phyloP scores from a whole-genome alignment of 1,139 yeast genomes.

The Suhomyces terraborum region DNA sequence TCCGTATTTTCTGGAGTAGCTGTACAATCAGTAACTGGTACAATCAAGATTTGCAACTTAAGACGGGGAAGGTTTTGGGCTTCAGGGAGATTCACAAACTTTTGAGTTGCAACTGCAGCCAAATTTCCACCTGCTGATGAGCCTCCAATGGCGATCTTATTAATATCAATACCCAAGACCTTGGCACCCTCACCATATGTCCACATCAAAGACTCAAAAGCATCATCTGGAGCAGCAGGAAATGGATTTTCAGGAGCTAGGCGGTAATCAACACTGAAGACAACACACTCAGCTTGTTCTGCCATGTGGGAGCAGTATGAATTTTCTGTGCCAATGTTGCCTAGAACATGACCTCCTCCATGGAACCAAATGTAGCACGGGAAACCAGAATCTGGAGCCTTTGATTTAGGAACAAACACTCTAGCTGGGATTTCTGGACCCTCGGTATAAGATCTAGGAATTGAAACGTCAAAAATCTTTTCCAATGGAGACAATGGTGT shows the following conservation, averaged over 20 bases:
- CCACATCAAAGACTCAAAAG: constrained; percentile 37
- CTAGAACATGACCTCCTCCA: constrained; percentile 56
- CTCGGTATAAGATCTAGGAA: constrained; percentile 37
- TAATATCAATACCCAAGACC: constrained; percentile 31
- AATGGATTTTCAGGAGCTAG: constrained; percentile 49
- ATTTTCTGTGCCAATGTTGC: constrained; percentile 47
- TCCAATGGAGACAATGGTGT: constrained; percentile 31
- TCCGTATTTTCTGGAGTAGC: constrained; percentile 39
- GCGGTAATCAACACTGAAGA: constrained; percentile 40
- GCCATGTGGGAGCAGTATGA: constrained; percentile 47
- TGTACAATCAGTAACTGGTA: constrained; percentile 53
- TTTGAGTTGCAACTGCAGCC: constrained; percentile 45
- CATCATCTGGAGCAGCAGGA: constrained; percentile 52
- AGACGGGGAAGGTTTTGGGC: constrained; percentile 36
- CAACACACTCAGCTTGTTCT: constrained; percentile 37
- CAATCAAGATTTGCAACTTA: constrained; percentile 44
- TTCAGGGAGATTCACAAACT: constrained; percentile 30
- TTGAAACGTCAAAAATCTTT: constrained; percentile 33
- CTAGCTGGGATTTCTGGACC: constrained; percentile 38
- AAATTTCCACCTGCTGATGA: constrained; percentile 54
- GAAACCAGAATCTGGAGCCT: constrained; percentile 43
- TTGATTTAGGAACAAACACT: constrained; percentile 42
- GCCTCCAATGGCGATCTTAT: constrained; percentile 46
- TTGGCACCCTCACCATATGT: constrained; percentile 19
- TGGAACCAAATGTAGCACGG: constrained; percentile 51